phyloP scores from a whole-genome alignment of 83 land plant species.

The Thuja plicata region DNA sequence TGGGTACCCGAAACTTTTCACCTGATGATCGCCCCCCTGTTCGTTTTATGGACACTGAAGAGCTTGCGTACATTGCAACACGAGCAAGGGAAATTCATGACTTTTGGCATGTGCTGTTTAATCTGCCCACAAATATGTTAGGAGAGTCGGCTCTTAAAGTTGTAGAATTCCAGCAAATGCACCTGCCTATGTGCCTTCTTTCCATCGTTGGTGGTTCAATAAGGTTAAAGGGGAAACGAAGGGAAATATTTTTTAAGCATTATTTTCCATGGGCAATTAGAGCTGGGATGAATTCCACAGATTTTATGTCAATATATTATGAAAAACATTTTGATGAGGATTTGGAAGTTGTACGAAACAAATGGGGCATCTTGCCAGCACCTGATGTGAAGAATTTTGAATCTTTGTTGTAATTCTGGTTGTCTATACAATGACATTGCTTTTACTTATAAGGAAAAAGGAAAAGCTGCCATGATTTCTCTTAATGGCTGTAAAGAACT shows the following conservation, averaged over 20 bases:
- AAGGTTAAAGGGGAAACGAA: conserved; percentile 67
- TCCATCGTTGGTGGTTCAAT: conserved; percentile 84
- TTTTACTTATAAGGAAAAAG: not conserved
- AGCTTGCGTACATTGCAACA: conserved; percentile 92
- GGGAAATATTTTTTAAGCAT: conserved; percentile 55
- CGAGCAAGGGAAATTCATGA: conserved; percentile 97
- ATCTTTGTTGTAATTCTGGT: not conserved
- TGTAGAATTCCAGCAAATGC: conserved; percentile 91
- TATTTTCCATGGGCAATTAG: conserved; percentile 89
- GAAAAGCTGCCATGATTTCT: not conserved
- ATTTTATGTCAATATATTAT: conserved; percentile 91
- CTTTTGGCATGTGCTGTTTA: conserved; percentile 95
- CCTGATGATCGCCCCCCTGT: conserved; percentile 98
- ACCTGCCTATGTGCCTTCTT: conserved; percentile 88
- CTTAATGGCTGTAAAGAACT: too few relatives aligned
- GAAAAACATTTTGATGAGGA: conserved; percentile 85
- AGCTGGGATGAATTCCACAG: conserved; percentile 68
- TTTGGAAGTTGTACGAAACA: conserved; percentile 70
- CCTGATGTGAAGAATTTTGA: conserved; percentile 24
- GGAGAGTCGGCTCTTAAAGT: conserved; percentile 96
- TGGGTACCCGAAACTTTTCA: conserved; percentile 95
- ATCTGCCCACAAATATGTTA: conserved; percentile 81
- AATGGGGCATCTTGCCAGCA: conserved; percentile 87
- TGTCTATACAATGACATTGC: not conserved
- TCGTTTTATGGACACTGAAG: conserved; percentile 91